Conservation (phyloP, 495 filamentous ascomycete species). For the Xylaria grammica region DNA sequence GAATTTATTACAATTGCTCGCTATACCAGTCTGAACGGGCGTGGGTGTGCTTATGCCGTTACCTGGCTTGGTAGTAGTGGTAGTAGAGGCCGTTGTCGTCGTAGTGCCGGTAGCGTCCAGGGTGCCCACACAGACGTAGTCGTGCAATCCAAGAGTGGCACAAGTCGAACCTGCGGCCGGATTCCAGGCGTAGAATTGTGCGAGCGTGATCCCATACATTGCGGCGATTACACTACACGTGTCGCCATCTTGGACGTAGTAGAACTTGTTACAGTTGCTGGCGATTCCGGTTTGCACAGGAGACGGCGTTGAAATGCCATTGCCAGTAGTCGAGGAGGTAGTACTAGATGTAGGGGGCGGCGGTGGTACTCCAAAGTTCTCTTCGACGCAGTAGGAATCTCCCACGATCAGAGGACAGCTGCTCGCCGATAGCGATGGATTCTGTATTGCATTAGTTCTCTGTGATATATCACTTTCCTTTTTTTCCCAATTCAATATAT, state of each 20-base stretch:
- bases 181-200: constrained; percentile 43
- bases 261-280: constrained; percentile 48
- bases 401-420: no score
- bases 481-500: no score
- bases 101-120: background rate
- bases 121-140: constrained; percentile 18
- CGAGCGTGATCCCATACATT: constrained; percentile 32
- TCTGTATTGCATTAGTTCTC: no score
- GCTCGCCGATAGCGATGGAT: no score
- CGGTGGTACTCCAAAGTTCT: no score
- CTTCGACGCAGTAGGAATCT: no score
- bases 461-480: no score
- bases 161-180: constrained; percentile 22
- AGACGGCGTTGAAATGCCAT: constrained; percentile 33
- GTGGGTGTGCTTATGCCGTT: constrained; percentile 28
- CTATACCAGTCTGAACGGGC: constrained; percentile 28
- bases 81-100: constrained; percentile 22
- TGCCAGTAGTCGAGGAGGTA: no score
- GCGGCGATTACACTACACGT: constrained; percentile 46
- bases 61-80: constrained; percentile 2
- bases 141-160: background rate
- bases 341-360: no score
- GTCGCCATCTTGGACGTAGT: constrained; percentile 46
- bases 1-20: background rate
- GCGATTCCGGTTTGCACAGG: constrained; percentile 44